Conservation (phyloP, 202 grass and related monocot species). For the Zizania palustris region DNA sequence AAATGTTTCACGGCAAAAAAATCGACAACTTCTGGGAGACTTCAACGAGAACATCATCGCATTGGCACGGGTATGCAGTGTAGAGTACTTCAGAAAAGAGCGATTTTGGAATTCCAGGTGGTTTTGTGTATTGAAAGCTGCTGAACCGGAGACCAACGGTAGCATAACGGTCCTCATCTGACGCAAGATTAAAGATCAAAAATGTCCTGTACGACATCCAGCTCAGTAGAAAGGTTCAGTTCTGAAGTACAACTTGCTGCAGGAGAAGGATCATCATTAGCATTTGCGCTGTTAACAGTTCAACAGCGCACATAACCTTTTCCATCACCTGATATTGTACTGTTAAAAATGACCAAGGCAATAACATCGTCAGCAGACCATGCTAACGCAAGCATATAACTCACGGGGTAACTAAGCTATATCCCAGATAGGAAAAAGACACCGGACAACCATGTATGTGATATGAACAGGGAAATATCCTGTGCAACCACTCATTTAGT, state of each 20-base stretch:
- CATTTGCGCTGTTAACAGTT: background rate
- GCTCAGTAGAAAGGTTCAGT: no score
- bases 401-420: slow-evolving; percentile 26
- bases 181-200: slow-evolving; percentile 11
- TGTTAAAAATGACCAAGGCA: background rate
- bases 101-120: slow-evolving; percentile 2
- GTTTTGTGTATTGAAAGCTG: background rate
- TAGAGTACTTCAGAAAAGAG: background rate
- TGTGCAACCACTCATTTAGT: no score
- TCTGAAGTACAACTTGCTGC: no score
- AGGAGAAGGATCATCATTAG: no score
- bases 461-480: no score
- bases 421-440: slow-evolving; percentile 31
- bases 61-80: background rate
- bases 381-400: slow-evolving; percentile 18
- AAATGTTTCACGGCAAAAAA: no score
- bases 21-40: no score
- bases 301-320: background rate
- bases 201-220: background rate
- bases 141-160: background rate
- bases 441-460: background rate
- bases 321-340: background rate
- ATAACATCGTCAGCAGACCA: slow-evolving; percentile 7
- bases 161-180: slow-evolving; percentile 12
- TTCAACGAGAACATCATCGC: no score